Percentiles rank a stretch among this genome's conserved stretches.
phyloP scores from a whole-genome alignment of 495 filamentous ascomycete species.

The Penicillium alfredii region DNA sequence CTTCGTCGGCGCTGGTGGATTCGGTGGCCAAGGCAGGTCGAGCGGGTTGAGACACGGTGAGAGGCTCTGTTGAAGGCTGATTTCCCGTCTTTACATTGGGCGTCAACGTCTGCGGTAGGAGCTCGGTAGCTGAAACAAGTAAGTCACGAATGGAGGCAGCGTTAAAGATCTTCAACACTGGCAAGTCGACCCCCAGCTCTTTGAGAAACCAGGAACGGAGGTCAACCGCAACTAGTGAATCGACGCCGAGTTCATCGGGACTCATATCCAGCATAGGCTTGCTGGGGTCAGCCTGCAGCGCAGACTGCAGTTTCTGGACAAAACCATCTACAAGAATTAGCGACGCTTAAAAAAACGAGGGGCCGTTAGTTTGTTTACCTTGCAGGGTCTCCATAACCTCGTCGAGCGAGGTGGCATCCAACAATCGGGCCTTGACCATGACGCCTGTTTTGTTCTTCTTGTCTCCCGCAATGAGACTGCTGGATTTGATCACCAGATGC shows the following conservation, averaged over 20 bases:
- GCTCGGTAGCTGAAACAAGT: constrained; percentile 5
- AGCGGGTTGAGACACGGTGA: neutral
- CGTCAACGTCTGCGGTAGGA: constrained; percentile 6
- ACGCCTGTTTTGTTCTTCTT: constrained; percentile 15
- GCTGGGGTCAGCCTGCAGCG: constrained; percentile 5
- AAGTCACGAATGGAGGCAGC: constrained; percentile 17
- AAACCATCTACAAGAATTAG: constrained; percentile 8
- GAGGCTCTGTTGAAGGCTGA: neutral
- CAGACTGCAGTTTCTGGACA: constrained; percentile 6
- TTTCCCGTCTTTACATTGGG: constrained; percentile 4
- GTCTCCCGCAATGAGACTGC: constrained; percentile 8
- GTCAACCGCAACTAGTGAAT: constrained; percentile 54
- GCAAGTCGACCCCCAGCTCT: constrained; percentile 37
- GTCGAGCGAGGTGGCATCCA: constrained; percentile 11
- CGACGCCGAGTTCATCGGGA: constrained; percentile 32
- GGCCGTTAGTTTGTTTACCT: no score
- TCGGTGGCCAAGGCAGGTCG: neutral
- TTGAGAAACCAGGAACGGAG: constrained; percentile 48
- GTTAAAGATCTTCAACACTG: constrained; percentile 45
- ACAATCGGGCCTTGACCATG: constrained; percentile 20
- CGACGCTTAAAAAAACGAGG: no score
- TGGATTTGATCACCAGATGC: constrained; percentile 9
- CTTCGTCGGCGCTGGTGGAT: neutral
- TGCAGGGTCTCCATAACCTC: constrained; percentile 12
- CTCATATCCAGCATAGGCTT: constrained; percentile 11